Percentiles rank a stretch among this genome's conserved stretches.
These are phyloP conservation scores for Artemisia tridentata DNA, from an alignment of 129 eudicot species.

Conservation along the genomic window DNA sequence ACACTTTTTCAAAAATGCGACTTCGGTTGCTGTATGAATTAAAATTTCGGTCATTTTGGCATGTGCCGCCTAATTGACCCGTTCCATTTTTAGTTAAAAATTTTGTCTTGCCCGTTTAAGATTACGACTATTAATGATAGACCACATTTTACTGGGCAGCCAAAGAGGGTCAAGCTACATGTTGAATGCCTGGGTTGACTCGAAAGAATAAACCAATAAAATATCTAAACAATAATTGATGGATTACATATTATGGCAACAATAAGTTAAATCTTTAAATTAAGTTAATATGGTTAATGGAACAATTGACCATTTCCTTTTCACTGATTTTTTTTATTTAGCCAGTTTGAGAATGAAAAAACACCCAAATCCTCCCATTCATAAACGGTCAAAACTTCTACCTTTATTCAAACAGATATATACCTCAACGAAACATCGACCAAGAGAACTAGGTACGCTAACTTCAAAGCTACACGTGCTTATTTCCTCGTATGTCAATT, in stretches of 20 bases:
- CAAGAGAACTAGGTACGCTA: slow-evolving; percentile 39
- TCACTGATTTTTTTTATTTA: background rate
- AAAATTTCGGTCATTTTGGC: background rate
- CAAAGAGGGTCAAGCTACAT: too few relatives aligned
- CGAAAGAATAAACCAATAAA: background rate
- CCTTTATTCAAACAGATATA: background rate
- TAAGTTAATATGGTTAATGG: too few relatives aligned
- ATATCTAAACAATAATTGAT: background rate
- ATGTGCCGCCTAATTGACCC: background rate
- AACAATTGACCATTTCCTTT: background rate
- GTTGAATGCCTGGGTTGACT: too few relatives aligned
- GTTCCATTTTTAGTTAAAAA: background rate
- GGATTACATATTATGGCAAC: background rate
- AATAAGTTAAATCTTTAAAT: background rate
- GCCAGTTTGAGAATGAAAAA: background rate
- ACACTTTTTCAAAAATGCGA: background rate
- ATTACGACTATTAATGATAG: background rate
- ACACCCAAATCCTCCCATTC: background rate
- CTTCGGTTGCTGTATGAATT: background rate
- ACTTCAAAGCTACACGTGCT: slow-evolving; percentile 48
- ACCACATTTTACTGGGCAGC: too few relatives aligned
- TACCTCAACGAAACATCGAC: slow-evolving; percentile 96
- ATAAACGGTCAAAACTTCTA: background rate
- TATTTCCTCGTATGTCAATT: slow-evolving; percentile 47
- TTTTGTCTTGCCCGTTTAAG: background rate